These are phyloP conservation scores for Barnettozyma botsteinii DNA, from an alignment of 805 yeast species.

Conservation along the genomic window DNA sequence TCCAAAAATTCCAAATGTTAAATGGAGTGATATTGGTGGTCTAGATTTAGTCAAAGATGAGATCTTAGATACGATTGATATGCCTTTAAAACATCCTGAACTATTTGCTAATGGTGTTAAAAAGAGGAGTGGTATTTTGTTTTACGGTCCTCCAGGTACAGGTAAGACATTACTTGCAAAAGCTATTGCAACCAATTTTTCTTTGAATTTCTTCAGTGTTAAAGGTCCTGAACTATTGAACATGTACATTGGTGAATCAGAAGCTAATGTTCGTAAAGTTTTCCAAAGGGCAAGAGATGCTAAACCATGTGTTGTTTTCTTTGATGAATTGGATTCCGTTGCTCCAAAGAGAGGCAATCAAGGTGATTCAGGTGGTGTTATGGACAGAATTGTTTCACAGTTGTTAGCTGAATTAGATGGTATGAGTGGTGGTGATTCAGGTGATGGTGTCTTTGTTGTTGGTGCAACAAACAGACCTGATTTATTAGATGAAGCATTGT, in stretches of 20 bases:
- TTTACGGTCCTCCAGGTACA: conserved; percentile 98
- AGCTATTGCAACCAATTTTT: conserved; percentile 94
- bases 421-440: conserved; percentile 75
- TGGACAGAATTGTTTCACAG: conserved; percentile 98
- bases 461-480: conserved; percentile 99
- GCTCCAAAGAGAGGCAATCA: conserved; percentile 98
- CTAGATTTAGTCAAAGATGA: conserved; percentile 85
- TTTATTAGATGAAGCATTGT: conserved; percentile 84
- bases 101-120: conserved; percentile 83
- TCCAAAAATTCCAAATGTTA: conserved; percentile 89
- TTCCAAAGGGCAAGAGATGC: conserved; percentile 95
- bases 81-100: conserved; percentile 93
- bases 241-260: conserved; percentile 98
- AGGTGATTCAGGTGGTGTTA: conserved; percentile 98
- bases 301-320: conserved; percentile 94
- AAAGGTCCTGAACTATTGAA: conserved; percentile 95
- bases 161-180: conserved; percentile 95
- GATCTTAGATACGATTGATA: conserved; percentile 89
- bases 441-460: conserved; percentile 89
- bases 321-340: conserved; percentile 95
- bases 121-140: conserved; percentile 88
- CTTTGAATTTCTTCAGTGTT: conserved; percentile 90
- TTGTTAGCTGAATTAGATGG: conserved; percentile 93
- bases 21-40: conserved; percentile 98
- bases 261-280: conserved; percentile 91